phyloP scores from a whole-genome alignment of 2,329 filamentous ascomycete genomes.

The Sclerotinia subarctica region DNA sequence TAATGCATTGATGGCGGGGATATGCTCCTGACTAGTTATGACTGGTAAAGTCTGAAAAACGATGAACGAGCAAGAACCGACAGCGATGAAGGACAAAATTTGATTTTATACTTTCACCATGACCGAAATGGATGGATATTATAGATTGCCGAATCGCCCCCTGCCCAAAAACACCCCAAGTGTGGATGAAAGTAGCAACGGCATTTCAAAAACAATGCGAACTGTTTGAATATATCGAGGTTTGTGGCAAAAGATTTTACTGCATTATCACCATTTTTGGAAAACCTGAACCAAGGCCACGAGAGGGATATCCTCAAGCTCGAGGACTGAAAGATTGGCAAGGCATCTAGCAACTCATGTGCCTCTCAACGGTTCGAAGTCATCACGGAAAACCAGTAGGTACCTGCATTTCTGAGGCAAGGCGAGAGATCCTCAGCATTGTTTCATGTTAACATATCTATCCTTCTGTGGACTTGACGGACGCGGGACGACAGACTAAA shows the following conservation, averaged over 20 bases:
- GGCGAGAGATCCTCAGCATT: conserved; percentile 31
- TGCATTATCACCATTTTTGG: conserved; percentile 6
- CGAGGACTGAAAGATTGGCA: background rate
- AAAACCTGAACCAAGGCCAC: conserved; percentile 10
- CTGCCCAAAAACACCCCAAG: conserved; percentile 1
- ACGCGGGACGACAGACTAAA: background rate
- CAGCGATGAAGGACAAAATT: background rate
- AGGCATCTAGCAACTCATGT: background rate
- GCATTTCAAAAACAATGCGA: conserved; percentile 1
- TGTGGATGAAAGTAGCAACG: background rate
- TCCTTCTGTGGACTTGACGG: background rate
- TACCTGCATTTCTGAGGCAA: conserved; percentile 27
- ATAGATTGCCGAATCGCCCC: background rate
- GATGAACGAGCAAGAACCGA: background rate
- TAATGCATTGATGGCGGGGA: conserved; percentile 15
- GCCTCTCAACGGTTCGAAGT: background rate
- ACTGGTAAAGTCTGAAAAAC: background rate
- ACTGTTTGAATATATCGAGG: conserved; percentile 11
- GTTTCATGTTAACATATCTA: conserved; percentile 30
- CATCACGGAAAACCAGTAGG: conserved; percentile 3
- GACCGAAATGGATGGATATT: background rate
- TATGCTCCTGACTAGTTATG: background rate
- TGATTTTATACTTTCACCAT: background rate
- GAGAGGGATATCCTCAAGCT: background rate
- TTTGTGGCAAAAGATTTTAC: conserved; percentile 30